These are phyloP conservation scores for Podaxis sp. DNA, from an alignment of 768 basidiomycete genomes.

Conservation along the genomic window DNA sequence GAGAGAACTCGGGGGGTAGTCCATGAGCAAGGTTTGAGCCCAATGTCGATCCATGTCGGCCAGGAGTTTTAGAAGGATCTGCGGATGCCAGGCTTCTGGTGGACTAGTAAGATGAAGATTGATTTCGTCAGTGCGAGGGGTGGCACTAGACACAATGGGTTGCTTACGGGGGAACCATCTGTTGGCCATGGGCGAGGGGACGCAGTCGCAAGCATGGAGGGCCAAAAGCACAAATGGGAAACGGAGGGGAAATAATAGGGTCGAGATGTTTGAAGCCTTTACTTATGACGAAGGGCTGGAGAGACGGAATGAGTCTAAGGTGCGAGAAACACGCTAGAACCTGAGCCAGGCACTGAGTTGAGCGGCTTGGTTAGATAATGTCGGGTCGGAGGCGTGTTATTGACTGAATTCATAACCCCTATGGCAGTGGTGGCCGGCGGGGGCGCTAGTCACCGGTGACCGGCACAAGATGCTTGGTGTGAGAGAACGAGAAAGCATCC, in stretches of 20 bases:
- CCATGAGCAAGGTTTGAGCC: not conserved
- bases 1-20: conserved; percentile 1
- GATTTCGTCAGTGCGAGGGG: not conserved
- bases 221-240: not conserved
- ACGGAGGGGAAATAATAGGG: not conserved
- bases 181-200: conserved; percentile 4
- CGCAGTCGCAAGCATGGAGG: not conserved
- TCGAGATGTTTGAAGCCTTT: not conserved
- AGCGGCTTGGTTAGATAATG: conserved; percentile 2
- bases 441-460: not conserved
- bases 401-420: not conserved
- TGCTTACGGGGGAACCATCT: not conserved
- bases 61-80: not conserved
- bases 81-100: not conserved
- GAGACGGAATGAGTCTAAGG: conserved; percentile 4
- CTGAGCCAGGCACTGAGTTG: not conserved
- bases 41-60: not conserved
- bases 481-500: not conserved
- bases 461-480: not conserved
- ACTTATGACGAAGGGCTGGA: not conserved
- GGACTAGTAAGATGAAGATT: not conserved
- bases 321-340: conserved; percentile 9
- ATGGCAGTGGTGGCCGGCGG: not conserved
- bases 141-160: not conserved
- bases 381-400: not conserved